Base-by-base conservation (phyloP, 257 asterid genomes). In the Ajuga chamaepitys region DNA sequence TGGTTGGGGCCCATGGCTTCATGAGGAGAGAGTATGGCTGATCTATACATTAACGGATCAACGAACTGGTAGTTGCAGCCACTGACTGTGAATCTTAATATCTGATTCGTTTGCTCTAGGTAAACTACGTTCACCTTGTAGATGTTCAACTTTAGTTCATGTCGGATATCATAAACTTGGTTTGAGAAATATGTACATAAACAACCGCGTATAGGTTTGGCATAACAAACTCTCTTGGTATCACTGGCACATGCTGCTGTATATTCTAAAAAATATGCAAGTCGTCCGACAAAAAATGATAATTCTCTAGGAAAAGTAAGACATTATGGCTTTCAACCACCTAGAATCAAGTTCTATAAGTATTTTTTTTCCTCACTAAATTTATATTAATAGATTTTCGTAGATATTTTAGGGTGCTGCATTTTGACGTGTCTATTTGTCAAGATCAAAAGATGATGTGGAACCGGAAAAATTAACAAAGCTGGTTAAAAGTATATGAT, bases 41-140 rank as follows among this genome's bases (percentile, higher is more conserved):
- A n/a, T n/a, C n/a, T n/a, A n/a, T n/a, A n/a, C n/a, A n/a, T n/a
- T n/a, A n/a, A n/a, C n/a, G n/a, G n/a, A n/a, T n/a, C n/a, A n/a
- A n/a, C n/a, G n/a, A n/a, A n/a, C n/a, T n/a, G n/a, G n/a, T 94
- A 42, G 96, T 90, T 68, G 99, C 98, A 40, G 96, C 99, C 40
- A 88, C 89, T 72, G 98, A 90, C 77, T 86, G 96, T 75, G 99
- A 94, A 83, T 96, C 98, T 75, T 93, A 80, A 57, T 94, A 85
- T 81, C 73, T 94, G 87, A 88, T 90, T 74, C 95, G 99, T 70
- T 82, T 90, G 67, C 98, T 94, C 77, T 95, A 94, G 95, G 98
- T 94, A 56, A 66, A 62, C 26, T 62, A 32, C 40, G 46, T 48
- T 25, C 26, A 69, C 16, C 52, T 56, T 5, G 45, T n/a, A n/a